These are phyloP conservation scores for Eutypa lata DNA, from an alignment of 2,329 filamentous ascomycete species.

Conservation along the genomic window DNA sequence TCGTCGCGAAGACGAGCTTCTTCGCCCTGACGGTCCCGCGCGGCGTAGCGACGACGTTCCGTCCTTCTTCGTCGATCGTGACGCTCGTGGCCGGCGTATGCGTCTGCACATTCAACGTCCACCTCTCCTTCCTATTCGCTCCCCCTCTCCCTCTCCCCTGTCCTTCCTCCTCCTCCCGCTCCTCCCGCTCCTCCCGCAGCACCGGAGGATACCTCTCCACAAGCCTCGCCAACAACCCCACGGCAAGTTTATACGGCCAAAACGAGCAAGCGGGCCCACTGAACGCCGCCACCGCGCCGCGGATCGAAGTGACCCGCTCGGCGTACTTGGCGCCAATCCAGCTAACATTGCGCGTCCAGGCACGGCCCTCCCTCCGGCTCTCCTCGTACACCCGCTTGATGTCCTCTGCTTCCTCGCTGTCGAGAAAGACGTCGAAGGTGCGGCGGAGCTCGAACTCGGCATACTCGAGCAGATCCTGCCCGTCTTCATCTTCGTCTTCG, in stretches of 20 bases:
- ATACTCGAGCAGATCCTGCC: slow-evolving; percentile 8
- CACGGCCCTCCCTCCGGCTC: neutral
- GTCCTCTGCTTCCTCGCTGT: too few species aligned
- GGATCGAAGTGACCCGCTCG: slow-evolving; percentile 5
- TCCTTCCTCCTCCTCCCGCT: too few species aligned
- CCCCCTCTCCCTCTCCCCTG: too few species aligned
- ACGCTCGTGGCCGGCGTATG: slow-evolving; percentile 14
- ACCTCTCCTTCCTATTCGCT: too few species aligned
- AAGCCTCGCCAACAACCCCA: slow-evolving; percentile 25
- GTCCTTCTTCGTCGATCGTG: neutral
- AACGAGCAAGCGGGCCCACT: slow-evolving; percentile 12
- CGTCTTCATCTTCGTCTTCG: slow-evolving; percentile 9
- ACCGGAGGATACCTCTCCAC: slow-evolving; percentile 7
- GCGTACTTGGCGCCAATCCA: slow-evolving; percentile 3
- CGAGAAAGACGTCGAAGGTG: slow-evolving; percentile 9
- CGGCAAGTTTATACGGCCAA: slow-evolving; percentile 19
- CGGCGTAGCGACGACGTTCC: slow-evolving; percentile 6
- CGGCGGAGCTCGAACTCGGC: slow-evolving; percentile 16
- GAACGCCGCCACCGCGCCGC: slow-evolving; percentile 4
- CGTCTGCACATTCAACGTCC: slow-evolving; percentile 18
- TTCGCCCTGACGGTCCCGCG: slow-evolving; percentile 11
- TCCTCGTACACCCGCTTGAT: neutral
- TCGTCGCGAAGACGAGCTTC: slow-evolving; percentile 18
- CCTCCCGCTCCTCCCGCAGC: too few species aligned
- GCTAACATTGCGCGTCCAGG: slow-evolving; percentile 8